phyloP scores from a whole-genome alignment of 441 rosid genomes.

The Gossypium davidsonii region DNA sequence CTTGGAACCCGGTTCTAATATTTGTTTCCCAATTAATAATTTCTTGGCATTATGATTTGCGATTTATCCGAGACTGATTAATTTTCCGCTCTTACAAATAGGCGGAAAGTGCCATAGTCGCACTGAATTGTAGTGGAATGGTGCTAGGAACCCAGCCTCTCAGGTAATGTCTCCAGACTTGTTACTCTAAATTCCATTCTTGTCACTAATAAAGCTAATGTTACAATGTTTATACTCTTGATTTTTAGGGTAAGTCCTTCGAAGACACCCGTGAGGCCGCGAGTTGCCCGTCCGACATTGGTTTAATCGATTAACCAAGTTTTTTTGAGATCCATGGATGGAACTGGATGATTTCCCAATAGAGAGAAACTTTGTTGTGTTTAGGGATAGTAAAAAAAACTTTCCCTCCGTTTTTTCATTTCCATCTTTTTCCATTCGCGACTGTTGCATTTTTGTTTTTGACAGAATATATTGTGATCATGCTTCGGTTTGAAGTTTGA shows the following conservation, averaged over 20 bases:
- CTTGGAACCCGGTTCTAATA: not conserved
- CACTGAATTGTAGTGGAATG: slow-evolving; percentile 54
- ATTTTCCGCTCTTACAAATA: slow-evolving; percentile 22
- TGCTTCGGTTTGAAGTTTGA: slow-evolving; percentile 35
- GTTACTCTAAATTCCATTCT: not conserved
- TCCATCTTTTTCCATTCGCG: slow-evolving; percentile 34
- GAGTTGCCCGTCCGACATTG: slow-evolving; percentile 38
- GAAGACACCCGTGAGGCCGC: slow-evolving; percentile 71
- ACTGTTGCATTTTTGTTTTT: slow-evolving; percentile 23
- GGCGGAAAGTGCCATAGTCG: slow-evolving; percentile 64
- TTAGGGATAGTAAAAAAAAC: slow-evolving; percentile 26
- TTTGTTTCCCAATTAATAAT: not conserved
- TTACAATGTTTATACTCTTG: not conserved
- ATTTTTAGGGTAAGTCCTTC: slow-evolving; percentile 56
- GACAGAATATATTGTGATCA: slow-evolving; percentile 31
- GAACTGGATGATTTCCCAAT: slow-evolving; percentile 29
- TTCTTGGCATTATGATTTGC: not conserved
- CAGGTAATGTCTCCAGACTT: slow-evolving; percentile 25
- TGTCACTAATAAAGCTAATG: not conserved
- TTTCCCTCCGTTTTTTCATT: slow-evolving; percentile 23
- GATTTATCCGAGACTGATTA: not conserved
- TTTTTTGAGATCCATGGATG: slow-evolving; percentile 19
- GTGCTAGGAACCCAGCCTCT: slow-evolving; percentile 42
- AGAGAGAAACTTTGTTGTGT: slow-evolving; percentile 29
- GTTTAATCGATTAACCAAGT: slow-evolving; percentile 20